Percentiles rank a stretch among this genome's conserved stretches.
Conservation (phyloP, 768 basidiomycete genomes). For the Lentinula aciculospora region DNA sequence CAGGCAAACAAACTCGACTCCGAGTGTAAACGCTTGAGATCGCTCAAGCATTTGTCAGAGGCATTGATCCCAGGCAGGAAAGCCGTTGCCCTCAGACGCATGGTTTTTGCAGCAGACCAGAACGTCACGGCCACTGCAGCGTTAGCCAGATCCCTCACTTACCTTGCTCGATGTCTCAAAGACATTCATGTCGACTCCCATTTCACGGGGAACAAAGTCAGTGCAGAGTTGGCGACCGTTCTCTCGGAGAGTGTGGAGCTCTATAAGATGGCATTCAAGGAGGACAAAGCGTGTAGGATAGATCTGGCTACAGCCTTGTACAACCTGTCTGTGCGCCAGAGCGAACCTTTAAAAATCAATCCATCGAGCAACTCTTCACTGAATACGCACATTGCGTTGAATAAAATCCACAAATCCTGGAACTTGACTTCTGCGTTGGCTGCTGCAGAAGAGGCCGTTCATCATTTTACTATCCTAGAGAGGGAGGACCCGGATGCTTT, state of each 20-base stretch:
- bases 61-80: conserved; percentile 6
- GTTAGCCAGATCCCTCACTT: conserved; percentile 6
- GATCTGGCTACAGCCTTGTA: conserved; percentile 10
- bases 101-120: neutral
- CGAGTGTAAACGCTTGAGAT: conserved; percentile 6
- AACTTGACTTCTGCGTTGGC: neutral
- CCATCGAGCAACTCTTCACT: neutral
- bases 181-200: conserved; percentile 1
- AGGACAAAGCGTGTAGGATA: conserved; percentile 7
- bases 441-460: conserved; percentile 7
- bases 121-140: neutral
- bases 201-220: neutral
- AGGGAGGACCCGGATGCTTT: conserved; percentile 1
- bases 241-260: conserved; percentile 5
- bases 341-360: neutral
- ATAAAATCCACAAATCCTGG: neutral
- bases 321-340: conserved; percentile 6
- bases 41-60: conserved; percentile 3
- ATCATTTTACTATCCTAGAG: conserved; percentile 3
- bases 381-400: neutral
- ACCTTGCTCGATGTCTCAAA: conserved; percentile 5
- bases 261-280: conserved; percentile 1
- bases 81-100: conserved; percentile 6
- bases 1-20: conserved; percentile 3
- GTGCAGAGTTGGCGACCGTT: neutral